Percentiles rank a stretch among this genome's conserved stretches.
phyloP scores from a whole-genome alignment of 2,329 filamentous ascomycete species.

The Mollisia scopiformis region DNA sequence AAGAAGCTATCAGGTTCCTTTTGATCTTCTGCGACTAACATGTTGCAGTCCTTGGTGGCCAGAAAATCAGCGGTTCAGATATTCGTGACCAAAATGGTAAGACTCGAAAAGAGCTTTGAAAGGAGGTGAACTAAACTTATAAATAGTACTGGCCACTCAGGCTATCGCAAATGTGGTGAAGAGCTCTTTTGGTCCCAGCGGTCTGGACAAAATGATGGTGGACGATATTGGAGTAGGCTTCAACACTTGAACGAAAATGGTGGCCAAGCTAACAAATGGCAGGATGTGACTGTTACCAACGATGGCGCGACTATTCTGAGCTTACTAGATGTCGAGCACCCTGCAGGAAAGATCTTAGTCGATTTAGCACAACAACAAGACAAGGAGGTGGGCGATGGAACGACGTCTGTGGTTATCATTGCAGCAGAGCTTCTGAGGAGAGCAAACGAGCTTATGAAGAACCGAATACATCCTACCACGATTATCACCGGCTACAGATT shows the following conservation, averaged over 20 bases:
- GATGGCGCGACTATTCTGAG: conserved; percentile 96
- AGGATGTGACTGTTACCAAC: conserved; percentile 99
- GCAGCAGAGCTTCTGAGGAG: conserved; percentile 91
- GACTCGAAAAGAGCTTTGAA: conserved; percentile 15
- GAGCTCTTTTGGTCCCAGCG: conserved; percentile 96
- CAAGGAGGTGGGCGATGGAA: conserved; percentile 98
- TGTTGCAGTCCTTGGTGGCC: conserved; percentile 78
- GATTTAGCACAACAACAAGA: conserved; percentile 98
- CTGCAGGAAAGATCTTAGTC: conserved; percentile 96
- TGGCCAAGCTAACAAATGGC: conserved; percentile 26
- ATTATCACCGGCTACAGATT: conserved; percentile 98
- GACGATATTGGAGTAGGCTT: conserved; percentile 89
- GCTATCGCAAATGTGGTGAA: conserved; percentile 99
- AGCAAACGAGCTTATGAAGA: conserved; percentile 98
- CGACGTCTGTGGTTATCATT: conserved; percentile 96
- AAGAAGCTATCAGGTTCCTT: conserved; percentile 30
- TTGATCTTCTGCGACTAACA: conserved; percentile 26
- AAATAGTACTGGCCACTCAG: conserved; percentile 84
- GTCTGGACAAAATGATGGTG: conserved; percentile 99
- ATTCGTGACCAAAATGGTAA: conserved; percentile 95
- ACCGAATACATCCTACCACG: conserved; percentile 98
- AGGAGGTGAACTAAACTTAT: conserved; percentile 16
- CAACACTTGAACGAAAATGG: conserved; percentile 5
- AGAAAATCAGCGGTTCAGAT: conserved; percentile 96
- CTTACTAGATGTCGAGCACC: conserved; percentile 95